Evolutionary conservation across 305 asterid genomes (phyloP).

Genomic region (Rubia tinctorum): DNA sequence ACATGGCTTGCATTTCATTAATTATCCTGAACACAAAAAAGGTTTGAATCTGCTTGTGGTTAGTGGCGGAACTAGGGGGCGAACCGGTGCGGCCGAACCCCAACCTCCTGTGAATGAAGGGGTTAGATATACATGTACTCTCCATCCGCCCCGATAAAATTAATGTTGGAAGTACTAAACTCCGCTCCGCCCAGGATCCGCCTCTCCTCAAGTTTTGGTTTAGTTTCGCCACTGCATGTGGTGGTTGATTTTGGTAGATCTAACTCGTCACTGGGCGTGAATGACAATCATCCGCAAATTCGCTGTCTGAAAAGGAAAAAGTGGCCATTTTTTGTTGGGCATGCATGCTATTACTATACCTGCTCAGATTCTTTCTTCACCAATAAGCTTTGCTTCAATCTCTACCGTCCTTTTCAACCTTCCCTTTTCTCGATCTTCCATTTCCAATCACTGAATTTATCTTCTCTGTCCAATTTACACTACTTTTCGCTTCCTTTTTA

Average conservation of each 20-base stretch:
- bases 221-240: no score
- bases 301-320: neutral
- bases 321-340: neutral
- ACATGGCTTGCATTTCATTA: neutral
- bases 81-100: no score
- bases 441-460: neutral
- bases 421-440: neutral
- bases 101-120: no score
- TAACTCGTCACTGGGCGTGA: neutral
- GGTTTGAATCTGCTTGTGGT: no score
- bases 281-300: neutral
- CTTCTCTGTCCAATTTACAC: neutral
- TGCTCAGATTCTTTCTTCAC: neutral
- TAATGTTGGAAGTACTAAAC: no score
- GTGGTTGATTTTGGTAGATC: neutral
- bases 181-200: no score
- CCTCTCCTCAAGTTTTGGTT: no score
- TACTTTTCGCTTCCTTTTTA: neutral
- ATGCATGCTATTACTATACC: neutral
- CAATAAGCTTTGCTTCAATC: constrained; percentile 1
- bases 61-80: no score
- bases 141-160: no score
- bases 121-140: no score
- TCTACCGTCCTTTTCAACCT: neutral
- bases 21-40: no score